Base-by-base conservation (phyloP, 441 rosid species). In the Pelargonium citronellum region DNA sequence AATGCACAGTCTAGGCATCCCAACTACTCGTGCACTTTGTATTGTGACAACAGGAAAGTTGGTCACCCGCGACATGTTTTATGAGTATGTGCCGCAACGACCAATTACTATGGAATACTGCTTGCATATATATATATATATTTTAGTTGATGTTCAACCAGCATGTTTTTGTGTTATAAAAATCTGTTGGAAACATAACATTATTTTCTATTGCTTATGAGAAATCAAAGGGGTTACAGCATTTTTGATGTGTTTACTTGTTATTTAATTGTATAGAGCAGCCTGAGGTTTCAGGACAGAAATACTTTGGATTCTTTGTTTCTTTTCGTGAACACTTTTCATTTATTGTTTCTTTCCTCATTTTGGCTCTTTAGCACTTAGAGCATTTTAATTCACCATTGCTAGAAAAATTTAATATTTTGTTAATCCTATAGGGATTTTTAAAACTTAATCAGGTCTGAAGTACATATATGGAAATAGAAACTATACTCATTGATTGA, bases 61-160 rank as follows among this genome's bases (percentile, higher is more conserved):
- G 75, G 99, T 92, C 65, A 82, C 88, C 58, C 91, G 97, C 44
- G 98, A 95, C 83, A 92, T 95, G 98, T 95, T 95, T 80, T 95
- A 92, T 69, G 98, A 95, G 99, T 92, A 92, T 58, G 99, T 85
- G 72, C 73, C 30, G 63, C 65, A 69, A 76, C 67, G 66, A 49
- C n/a, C 43, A 4, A 19, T 34, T 43, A 39, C 41, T 63, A 49
- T 68, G 43, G 53, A 17, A 16, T 47, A 43, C 9, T 63, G 30
- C 34, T 64, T 49, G 17, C 57, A 22, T 22, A 49, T 49, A 16
- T 12, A 49, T n/a, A 49, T 1, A n/a, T n/a, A n/a, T n/a, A n/a
- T n/a, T 49, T 49, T 13, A 16, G 13, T 49, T 49, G 17, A 16
- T 49, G n/a, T 49, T 10, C 17, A 12, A n/a, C 57, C 57, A 12